Conservation (phyloP, 2,329 filamentous ascomycete species). For the Hymenotorrendiella dingleyae region DNA sequence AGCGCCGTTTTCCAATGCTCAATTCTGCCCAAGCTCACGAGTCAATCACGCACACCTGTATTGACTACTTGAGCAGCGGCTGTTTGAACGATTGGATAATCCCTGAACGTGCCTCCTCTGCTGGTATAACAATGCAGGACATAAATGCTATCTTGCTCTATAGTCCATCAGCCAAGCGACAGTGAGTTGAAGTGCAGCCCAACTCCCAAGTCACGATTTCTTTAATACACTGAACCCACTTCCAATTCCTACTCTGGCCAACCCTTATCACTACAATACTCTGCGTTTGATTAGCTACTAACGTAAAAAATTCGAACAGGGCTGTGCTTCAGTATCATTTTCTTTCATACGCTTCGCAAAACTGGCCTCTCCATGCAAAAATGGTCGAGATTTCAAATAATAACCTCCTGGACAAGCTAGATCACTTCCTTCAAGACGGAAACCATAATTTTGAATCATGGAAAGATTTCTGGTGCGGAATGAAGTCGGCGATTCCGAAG, state of each 20-base stretch:
- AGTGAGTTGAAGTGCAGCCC: neutral
- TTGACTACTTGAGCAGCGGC: neutral
- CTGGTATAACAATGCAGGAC: too few relatives aligned
- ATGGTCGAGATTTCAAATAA: neutral
- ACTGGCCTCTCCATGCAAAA: slow-evolving; percentile 1
- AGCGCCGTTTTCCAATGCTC: slow-evolving; percentile 10
- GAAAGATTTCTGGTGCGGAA: slow-evolving; percentile 5
- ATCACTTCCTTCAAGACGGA: neutral
- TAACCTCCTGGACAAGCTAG: neutral
- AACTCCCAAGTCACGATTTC: too few relatives aligned
- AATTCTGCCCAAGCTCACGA: slow-evolving; percentile 4
- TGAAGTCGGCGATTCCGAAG: neutral
- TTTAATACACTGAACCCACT: too few relatives aligned
- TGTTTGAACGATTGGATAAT: neutral
- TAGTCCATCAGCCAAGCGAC: too few relatives aligned
- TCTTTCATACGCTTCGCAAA: slow-evolving; percentile 4
- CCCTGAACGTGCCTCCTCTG: too few relatives aligned
- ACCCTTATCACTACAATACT: too few relatives aligned
- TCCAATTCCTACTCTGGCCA: too few relatives aligned
- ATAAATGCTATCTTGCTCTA: too few relatives aligned
- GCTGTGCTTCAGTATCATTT: slow-evolving; percentile 1
- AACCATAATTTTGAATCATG: slow-evolving; percentile 4
- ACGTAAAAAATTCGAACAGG: too few relatives aligned
- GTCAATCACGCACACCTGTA: neutral
- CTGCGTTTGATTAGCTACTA: too few relatives aligned